Evolutionary conservation across 805 yeast species (phyloP).

Genomic region (Metschnikowia picachoensis): DNA sequence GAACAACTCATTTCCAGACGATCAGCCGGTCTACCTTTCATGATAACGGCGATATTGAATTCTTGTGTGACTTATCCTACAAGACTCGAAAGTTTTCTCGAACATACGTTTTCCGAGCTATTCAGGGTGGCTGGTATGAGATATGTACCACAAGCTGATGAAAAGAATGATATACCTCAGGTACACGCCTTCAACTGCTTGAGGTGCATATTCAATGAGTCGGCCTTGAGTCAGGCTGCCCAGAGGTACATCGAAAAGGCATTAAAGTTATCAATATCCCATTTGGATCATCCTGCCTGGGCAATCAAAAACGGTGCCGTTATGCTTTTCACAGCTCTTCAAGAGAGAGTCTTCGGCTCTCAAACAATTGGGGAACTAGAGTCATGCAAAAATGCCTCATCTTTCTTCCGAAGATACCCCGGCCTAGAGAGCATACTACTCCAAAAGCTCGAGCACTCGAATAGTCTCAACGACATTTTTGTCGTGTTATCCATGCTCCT

Average conservation of each 20-base stretch:
- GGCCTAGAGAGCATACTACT: conserved; percentile 49
- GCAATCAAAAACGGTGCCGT: conserved; percentile 87
- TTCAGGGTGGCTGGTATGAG: conserved; percentile 53
- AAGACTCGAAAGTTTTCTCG: conserved; percentile 30
- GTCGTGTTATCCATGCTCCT: conserved; percentile 72
- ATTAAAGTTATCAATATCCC: conserved; percentile 54
- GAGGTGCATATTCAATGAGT: conserved; percentile 67
- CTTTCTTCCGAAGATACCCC: conserved; percentile 66
- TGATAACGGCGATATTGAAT: conserved; percentile 70
- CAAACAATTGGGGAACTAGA: conserved; percentile 35
- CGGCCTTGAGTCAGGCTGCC: conserved; percentile 51
- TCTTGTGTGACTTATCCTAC: conserved; percentile 35
- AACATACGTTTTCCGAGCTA: conserved; percentile 48
- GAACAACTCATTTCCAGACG: conserved; percentile 78
- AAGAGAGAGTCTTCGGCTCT: conserved; percentile 73
- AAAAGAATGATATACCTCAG: conserved; percentile 74
- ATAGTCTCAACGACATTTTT: conserved; percentile 52
- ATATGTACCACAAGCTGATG: conserved; percentile 41
- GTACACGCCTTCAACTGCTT: conserved; percentile 92
- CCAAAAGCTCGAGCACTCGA: conserved; percentile 30
- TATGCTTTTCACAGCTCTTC: conserved; percentile 85
- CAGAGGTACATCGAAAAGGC: conserved; percentile 40
- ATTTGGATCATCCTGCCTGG: conserved; percentile 72
- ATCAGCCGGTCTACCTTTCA: conserved; percentile 87
- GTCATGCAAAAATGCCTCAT: conserved; percentile 48